These are phyloP conservation scores for Solanum hybrid DNA, from an alignment of 305 asterid genomes.

Conservation along the genomic window DNA sequence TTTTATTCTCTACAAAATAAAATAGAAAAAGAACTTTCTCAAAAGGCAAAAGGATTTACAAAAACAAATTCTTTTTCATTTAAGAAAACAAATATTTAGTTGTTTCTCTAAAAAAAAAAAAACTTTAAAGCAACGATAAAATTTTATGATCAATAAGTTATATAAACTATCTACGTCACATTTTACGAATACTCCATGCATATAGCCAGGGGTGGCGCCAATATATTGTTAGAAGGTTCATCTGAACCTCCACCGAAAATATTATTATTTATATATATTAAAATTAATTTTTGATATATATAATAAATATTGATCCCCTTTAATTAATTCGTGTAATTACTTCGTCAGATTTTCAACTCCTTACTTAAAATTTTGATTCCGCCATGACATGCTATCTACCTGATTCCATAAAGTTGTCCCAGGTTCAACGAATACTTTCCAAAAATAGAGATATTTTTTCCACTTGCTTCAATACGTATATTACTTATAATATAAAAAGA, in stretches of 20 bases:
- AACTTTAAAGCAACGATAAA: neutral
- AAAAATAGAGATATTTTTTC: slow-evolving; percentile 11
- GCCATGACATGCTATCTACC: neutral
- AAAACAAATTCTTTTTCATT: no score
- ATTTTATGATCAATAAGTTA: no score
- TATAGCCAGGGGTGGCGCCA: neutral
- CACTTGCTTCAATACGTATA: neutral
- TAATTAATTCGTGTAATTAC: rapidly evolving
- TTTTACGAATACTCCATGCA: neutral
- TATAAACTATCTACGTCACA: no score
- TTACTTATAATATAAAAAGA: neutral
- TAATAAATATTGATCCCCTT: rapidly evolving
- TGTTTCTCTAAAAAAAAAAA: neutral
- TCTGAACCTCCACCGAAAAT: no score
- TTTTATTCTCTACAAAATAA: neutral
- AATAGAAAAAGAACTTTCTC: neutral
- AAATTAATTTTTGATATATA: no score
- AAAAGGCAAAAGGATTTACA: neutral
- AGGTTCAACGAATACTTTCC: neutral
- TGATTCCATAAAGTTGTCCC: neutral
- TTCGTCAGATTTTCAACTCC: rapidly evolving
- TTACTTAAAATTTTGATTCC: no score
- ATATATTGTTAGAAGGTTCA: no score
- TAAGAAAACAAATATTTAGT: no score
- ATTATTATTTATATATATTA: no score